phyloP scores from a whole-genome alignment of 108 stramenopile genomes.

The Pseudonitzschia pungens region DNA sequence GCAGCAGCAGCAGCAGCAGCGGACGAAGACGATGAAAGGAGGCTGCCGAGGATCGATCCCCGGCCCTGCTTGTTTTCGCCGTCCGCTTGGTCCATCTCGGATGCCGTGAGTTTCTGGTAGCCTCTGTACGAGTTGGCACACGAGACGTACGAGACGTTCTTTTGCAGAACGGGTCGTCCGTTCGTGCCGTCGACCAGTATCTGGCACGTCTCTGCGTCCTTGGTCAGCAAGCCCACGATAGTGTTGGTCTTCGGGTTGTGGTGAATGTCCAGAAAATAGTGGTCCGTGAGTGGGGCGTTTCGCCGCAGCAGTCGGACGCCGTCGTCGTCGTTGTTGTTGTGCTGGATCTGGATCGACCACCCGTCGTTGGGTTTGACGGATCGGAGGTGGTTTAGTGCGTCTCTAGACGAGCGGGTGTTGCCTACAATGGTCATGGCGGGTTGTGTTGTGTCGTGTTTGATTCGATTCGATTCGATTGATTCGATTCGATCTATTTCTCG shows the following conservation, averaged over 20 bases:
- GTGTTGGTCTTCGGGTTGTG: conserved; percentile 19
- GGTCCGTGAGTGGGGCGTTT: conserved; percentile 38
- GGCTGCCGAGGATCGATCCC: background rate
- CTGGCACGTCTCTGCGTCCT: conserved; percentile 24
- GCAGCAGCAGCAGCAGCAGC: background rate
- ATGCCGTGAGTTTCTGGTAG: background rate
- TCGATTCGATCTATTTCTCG: no score
- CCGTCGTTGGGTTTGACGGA: conserved; percentile 57
- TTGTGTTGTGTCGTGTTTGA: background rate
- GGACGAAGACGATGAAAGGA: background rate
- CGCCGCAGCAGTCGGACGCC: conserved; percentile 47
- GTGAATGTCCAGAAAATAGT: conserved; percentile 32
- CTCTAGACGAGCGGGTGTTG: conserved; percentile 23
- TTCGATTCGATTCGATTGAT: no score
- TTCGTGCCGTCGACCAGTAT: conserved; percentile 24
- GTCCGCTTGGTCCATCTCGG: no score
- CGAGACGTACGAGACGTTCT: background rate
- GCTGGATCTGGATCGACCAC: conserved; percentile 44
- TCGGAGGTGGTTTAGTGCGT: conserved; percentile 49
- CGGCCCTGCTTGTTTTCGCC: background rate
- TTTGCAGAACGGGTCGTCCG: conserved; percentile 16
- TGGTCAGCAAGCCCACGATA: conserved; percentile 33
- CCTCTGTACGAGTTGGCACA: background rate
- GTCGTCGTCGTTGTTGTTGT: conserved; percentile 9
- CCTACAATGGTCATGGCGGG: background rate